phyloP scores from a whole-genome alignment of 1,284 basidiomycete species.

The Kalmanozyma brasiliensis region DNA sequence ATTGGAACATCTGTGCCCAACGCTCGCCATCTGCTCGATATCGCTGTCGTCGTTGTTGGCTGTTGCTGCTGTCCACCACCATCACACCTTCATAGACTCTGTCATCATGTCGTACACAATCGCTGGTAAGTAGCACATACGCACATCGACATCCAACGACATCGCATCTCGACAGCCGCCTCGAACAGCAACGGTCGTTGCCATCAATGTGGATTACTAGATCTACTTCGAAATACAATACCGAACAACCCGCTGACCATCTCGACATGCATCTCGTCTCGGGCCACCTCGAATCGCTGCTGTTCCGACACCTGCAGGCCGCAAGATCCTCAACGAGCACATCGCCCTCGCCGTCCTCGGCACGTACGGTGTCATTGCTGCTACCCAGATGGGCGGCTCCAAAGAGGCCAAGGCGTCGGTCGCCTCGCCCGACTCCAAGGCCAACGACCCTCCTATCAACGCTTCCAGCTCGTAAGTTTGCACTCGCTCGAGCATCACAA shows the following conservation, averaged over 20 bases:
- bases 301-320: constrained; percentile 39
- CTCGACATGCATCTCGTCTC: constrained; percentile 43
- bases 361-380: constrained; percentile 50
- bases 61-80: constrained; percentile 6
- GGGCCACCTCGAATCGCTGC: neutral
- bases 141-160: too few relatives aligned
- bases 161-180: too few relatives aligned
- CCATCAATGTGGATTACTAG: too few relatives aligned
- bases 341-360: constrained; percentile 59
- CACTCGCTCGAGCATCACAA: neutral
- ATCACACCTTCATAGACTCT: neutral
- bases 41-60: neutral
- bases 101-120: constrained; percentile 63
- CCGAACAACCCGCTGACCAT: constrained; percentile 21
- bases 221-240: too few relatives aligned
- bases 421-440: constrained; percentile 31
- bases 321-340: constrained; percentile 65
- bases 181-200: too few relatives aligned
- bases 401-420: constrained; percentile 35
- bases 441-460: constrained; percentile 51
- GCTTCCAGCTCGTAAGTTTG: constrained; percentile 59
- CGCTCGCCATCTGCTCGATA: neutral
- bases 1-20: neutral
- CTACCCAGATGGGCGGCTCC: constrained; percentile 30
- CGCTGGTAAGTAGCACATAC: constrained; percentile 50